Conservation (phyloP, 208 protist genomes). For the Acanthamoeba lenticulata region DNA sequence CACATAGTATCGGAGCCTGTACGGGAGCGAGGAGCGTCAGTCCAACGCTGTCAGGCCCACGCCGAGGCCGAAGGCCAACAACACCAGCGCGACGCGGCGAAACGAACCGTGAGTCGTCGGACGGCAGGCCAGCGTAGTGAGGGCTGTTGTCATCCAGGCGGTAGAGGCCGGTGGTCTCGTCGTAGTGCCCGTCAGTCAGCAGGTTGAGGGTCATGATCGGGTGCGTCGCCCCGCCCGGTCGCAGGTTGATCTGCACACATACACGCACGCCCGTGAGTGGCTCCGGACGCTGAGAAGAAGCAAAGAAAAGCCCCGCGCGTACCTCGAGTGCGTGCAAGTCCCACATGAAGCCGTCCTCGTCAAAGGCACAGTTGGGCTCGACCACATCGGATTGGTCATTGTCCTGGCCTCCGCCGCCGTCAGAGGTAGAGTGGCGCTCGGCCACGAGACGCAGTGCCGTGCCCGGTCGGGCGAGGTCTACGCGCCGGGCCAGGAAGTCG, state of each 20-base stretch:
- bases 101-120: background rate
- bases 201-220: conserved; percentile 28
- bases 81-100: background rate
- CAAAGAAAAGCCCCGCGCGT: background rate
- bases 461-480: background rate
- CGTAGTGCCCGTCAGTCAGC: background rate
- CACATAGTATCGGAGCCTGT: conserved; percentile 2
- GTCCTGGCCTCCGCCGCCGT: background rate
- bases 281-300: background rate
- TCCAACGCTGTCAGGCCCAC: too few species aligned
- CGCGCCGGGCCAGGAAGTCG: background rate
- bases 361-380: background rate
- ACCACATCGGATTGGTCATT: background rate
- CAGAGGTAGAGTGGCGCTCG: background rate
- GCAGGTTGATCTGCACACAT: background rate
- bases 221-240: background rate
- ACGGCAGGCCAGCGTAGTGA: background rate
- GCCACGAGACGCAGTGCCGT: background rate
- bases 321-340: conserved; percentile 20
- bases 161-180: background rate
- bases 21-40: background rate
- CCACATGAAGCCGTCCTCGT: background rate
- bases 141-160: background rate
- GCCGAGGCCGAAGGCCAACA: too few species aligned
- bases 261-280: too few species aligned